These are phyloP conservation scores for Scleromitrula shiraiana DNA, from an alignment of 2,329 filamentous ascomycete species.

Conservation along the genomic window DNA sequence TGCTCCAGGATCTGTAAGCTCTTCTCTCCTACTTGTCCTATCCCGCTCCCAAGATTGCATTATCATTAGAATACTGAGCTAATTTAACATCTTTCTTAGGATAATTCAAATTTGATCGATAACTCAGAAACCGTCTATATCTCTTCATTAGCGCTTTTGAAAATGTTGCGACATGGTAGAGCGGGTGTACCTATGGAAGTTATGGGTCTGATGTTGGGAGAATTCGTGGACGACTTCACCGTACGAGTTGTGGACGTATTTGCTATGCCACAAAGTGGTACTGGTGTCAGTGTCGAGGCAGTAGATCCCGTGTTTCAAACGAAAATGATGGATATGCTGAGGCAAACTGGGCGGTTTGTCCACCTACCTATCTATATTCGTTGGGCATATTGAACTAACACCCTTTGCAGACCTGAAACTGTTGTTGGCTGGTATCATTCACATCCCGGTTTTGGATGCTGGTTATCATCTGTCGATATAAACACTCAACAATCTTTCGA, in stretches of 20 bases:
- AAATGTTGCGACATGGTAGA: slow-evolving; percentile 97
- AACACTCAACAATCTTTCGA: slow-evolving; percentile 99
- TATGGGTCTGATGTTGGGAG: slow-evolving; percentile 98
- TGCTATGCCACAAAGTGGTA: slow-evolving; percentile 98
- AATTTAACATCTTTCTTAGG: slow-evolving; percentile 42
- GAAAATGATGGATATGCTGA: slow-evolving; percentile 99
- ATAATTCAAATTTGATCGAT: slow-evolving; percentile 86
- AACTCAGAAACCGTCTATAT: slow-evolving; percentile 99
- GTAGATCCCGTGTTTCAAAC: slow-evolving; percentile 98
- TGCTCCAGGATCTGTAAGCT: slow-evolving; percentile 52
- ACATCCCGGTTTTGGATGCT: slow-evolving; percentile 97
- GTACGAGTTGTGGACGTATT: slow-evolving; percentile 98
- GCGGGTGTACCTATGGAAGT: slow-evolving; percentile 99
- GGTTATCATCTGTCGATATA: slow-evolving; percentile 98
- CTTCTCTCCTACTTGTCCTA: slow-evolving; percentile 11
- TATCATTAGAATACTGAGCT: slow-evolving; percentile 11
- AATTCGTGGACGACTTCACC: slow-evolving; percentile 98
- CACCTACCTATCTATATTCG: not conserved
- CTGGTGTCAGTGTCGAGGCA: slow-evolving; percentile 94
- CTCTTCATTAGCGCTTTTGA: slow-evolving; percentile 89
- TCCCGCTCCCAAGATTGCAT: slow-evolving; percentile 2
- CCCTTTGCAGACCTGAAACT: slow-evolving; percentile 66
- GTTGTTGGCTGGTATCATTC: slow-evolving; percentile 99
- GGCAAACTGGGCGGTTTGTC: slow-evolving; percentile 80
- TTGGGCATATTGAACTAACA: slow-evolving; percentile 5